These are phyloP conservation scores for Epichloe glyceriae DNA, from an alignment of 2,329 filamentous ascomycete genomes.

Conservation along the genomic window DNA sequence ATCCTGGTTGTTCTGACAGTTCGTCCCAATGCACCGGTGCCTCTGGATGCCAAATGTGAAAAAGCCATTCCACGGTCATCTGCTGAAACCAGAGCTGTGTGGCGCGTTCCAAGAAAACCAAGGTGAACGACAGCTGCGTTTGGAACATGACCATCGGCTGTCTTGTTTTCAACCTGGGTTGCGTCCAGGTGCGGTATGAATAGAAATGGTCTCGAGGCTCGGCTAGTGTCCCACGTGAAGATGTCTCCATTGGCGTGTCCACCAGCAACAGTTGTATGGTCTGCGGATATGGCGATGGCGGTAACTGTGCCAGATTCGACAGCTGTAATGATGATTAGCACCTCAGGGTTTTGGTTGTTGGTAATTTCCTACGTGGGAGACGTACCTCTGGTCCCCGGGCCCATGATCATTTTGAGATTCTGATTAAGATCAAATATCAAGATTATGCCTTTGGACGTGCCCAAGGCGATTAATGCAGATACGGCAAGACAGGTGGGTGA, in stretches of 20 bases:
- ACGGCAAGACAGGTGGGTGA: constrained; percentile 80
- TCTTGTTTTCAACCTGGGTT: constrained; percentile 49
- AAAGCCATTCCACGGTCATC: constrained; percentile 97
- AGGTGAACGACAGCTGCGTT: constrained; percentile 73
- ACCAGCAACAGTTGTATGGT: constrained; percentile 81
- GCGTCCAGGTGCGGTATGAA: constrained; percentile 66
- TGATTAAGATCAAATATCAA: constrained; percentile 97
- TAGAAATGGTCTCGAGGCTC: constrained; percentile 76
- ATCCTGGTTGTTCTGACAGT: constrained; percentile 84
- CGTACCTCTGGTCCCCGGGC: constrained; percentile 76
- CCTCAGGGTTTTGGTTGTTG: constrained; percentile 16
- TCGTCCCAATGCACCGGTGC: constrained; percentile 73
- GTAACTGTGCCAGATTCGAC: constrained; percentile 83
- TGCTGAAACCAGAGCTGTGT: constrained; percentile 88
- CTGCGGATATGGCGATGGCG: constrained; percentile 78
- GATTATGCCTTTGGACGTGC: constrained; percentile 88
- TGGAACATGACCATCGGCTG: constrained; percentile 69
- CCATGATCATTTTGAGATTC: constrained; percentile 85
- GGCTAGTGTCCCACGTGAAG: constrained; percentile 89
- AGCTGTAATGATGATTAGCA: constrained; percentile 35
- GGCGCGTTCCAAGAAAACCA: constrained; percentile 87
- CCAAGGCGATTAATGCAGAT: constrained; percentile 76
- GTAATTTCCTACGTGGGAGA: neutral
- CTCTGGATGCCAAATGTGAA: constrained; percentile 86
- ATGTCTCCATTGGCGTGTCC: constrained; percentile 85